These are phyloP conservation scores for Paramarasmius palmivorus DNA, from an alignment of 1,284 basidiomycete genomes.

Conservation along the genomic window DNA sequence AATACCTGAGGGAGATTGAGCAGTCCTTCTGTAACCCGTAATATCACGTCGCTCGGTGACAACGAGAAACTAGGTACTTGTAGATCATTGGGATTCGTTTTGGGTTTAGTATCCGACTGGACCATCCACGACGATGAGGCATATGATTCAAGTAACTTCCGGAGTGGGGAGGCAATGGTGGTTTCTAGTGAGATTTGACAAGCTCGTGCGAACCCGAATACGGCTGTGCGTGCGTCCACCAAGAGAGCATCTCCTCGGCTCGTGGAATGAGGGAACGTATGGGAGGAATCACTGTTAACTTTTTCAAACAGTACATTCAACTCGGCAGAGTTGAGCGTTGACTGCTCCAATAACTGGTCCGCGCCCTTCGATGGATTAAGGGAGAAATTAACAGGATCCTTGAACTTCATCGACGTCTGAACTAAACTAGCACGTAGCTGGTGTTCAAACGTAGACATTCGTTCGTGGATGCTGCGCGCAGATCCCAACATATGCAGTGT, in stretches of 20 bases:
- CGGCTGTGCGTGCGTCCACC: slow-evolving; percentile 59
- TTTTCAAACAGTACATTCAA: slow-evolving; percentile 65
- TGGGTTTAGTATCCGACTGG: slow-evolving; percentile 44
- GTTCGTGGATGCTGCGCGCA: slow-evolving; percentile 69
- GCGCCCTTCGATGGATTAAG: slow-evolving; percentile 70
- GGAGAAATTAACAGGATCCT: slow-evolving; percentile 55
- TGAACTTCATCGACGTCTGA: slow-evolving; percentile 60
- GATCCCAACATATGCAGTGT: slow-evolving; percentile 82
- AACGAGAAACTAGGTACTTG: slow-evolving; percentile 92
- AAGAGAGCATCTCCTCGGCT: slow-evolving; percentile 36
- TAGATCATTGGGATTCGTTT: slow-evolving; percentile 57
- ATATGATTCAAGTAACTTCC: slow-evolving; percentile 75
- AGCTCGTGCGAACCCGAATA: slow-evolving; percentile 68
- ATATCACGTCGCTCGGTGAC: slow-evolving; percentile 86
- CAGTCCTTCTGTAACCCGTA: slow-evolving; percentile 88
- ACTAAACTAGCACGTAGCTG: slow-evolving; percentile 61
- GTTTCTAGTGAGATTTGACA: slow-evolving; percentile 80
- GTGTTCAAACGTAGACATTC: slow-evolving; percentile 66
- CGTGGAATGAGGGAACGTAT: slow-evolving; percentile 12
- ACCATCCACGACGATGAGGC: slow-evolving; percentile 72
- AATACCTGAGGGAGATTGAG: slow-evolving; percentile 92
- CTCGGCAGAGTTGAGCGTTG: slow-evolving; percentile 78
- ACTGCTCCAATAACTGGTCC: slow-evolving; percentile 75
- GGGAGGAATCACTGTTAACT: slow-evolving; percentile 43
- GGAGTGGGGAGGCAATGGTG: slow-evolving; percentile 85